phyloP scores from a whole-genome alignment of 192 early-diverging fungal genomes.

The Backusella liffmaniae region DNA sequence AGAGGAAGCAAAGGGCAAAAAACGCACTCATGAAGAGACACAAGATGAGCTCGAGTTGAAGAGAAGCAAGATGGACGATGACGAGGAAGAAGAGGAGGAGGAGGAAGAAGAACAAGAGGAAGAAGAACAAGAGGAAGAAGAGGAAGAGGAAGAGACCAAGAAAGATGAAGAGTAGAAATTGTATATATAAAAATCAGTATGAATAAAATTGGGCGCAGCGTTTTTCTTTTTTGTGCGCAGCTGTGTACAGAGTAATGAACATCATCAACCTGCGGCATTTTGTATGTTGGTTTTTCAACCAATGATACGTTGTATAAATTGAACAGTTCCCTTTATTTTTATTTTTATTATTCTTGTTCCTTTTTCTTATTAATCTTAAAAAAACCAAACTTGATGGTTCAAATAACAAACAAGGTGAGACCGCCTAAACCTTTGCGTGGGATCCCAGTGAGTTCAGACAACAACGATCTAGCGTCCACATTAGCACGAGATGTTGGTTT shows the following conservation, averaged over 20 bases:
- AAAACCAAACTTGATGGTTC: not conserved
- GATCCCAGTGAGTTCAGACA: not conserved
- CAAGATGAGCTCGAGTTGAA: conserved; percentile 22
- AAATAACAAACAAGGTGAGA: not conserved
- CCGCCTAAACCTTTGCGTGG: not conserved
- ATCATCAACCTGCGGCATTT: not conserved
- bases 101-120: conserved; percentile 8
- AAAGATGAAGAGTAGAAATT: conserved; percentile 23
- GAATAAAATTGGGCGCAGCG: too few relatives aligned
- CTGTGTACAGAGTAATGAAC: too few relatives aligned
- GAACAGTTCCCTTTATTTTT: not conserved
- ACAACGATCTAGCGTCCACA: not conserved
- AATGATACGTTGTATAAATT: not conserved
- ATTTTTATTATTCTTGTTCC: not conserved
- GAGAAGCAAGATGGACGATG: conserved; percentile 20
- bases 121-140: conserved; percentile 15
- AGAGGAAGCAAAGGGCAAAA: conserved; percentile 17
- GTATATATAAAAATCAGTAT: not conserved
- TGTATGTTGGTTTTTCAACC: not conserved
- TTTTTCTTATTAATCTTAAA: not conserved
- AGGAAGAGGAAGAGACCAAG: not conserved
- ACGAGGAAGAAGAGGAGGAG: conserved; percentile 24
- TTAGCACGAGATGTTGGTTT: not conserved
- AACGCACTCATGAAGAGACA: conserved; percentile 20
- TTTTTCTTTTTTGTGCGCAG: too few relatives aligned